Evolutionary conservation across 2,329 filamentous ascomycete species (phyloP).

Genomic region (Pseudofabraea citricarpa): DNA sequence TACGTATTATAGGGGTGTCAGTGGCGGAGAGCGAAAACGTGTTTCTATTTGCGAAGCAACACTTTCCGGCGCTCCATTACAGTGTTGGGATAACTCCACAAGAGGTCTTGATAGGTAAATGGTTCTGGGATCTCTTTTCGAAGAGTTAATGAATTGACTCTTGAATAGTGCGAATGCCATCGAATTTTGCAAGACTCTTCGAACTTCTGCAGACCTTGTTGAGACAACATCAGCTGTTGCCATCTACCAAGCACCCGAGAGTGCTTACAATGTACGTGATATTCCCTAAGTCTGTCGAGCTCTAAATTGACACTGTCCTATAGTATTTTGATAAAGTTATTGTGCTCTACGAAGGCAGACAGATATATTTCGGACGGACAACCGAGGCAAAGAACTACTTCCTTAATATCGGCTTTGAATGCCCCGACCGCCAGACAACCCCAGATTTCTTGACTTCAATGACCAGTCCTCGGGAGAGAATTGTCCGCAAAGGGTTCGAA

Average conservation of each 20-base stretch:
- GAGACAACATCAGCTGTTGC: constrained; percentile 59
- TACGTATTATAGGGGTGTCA: constrained; percentile 59
- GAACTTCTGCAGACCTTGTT: constrained; percentile 58
- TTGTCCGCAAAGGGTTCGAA: constrained; percentile 49
- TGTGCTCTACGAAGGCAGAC: constrained; percentile 60
- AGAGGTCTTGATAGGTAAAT: constrained; percentile 67
- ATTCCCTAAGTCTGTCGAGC: background rate
- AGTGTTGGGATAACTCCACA: constrained; percentile 73
- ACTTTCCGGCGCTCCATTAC: constrained; percentile 48
- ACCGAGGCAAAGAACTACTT: constrained; percentile 63
- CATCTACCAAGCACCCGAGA: constrained; percentile 67
- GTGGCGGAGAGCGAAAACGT: constrained; percentile 69
- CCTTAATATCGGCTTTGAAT: constrained; percentile 63
- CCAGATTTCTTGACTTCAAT: constrained; percentile 72
- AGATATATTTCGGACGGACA: constrained; percentile 63
- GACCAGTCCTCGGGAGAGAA: constrained; percentile 53
- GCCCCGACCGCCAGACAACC: constrained; percentile 46
- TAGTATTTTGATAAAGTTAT: constrained; percentile 60
- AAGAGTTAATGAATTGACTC: no score
- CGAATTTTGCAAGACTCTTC: constrained; percentile 65
- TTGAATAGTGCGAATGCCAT: constrained; percentile 66
- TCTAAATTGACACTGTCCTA: background rate
- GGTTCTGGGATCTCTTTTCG: no score
- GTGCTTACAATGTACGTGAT: constrained; percentile 49
- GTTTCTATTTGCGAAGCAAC: constrained; percentile 74